These are phyloP conservation scores for Polysphondylium violaceum DNA, from an alignment of 78 protist genomes.

Conservation along the genomic window DNA sequence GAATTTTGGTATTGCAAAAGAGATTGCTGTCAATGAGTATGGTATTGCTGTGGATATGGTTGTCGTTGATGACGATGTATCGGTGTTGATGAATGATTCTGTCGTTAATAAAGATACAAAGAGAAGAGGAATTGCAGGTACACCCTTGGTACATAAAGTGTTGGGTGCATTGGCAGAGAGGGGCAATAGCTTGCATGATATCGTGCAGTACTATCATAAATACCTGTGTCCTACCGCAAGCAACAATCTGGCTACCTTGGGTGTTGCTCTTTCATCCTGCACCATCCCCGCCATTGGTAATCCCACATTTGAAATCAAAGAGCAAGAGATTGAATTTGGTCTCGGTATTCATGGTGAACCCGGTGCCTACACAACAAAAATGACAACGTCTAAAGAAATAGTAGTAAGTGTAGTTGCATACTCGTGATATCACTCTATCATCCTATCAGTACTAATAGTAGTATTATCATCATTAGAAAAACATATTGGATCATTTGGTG, in stretches of 20 bases:
- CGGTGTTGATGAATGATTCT: not conserved
- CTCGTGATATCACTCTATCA: not conserved
- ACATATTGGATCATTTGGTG: conserved; percentile 11
- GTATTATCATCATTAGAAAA: conserved; percentile 9
- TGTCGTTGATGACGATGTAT: conserved; percentile 83
- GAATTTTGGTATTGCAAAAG: conserved; percentile 78
- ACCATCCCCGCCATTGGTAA: conserved; percentile 68
- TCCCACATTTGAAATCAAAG: conserved; percentile 41
- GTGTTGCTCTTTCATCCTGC: conserved; percentile 79
- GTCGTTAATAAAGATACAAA: not conserved
- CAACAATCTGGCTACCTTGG: conserved; percentile 19
- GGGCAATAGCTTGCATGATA: conserved; percentile 31
- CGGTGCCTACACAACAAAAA: conserved; percentile 22
- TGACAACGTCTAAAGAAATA: conserved; percentile 1
- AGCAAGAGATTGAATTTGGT: conserved; percentile 77
- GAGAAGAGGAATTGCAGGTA: conserved; percentile 88
- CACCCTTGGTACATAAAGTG: conserved; percentile 85
- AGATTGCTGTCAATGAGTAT: conserved; percentile 19
- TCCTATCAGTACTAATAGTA: not conserved
- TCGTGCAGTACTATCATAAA: not conserved
- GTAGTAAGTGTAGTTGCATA: not conserved
- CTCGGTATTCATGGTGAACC: conserved; percentile 86
- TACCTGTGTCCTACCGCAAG: not conserved
- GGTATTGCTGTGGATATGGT: conserved; percentile 60
- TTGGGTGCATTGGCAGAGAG: conserved; percentile 81